Evolutionary conservation across 1,284 basidiomycete species (phyloP), one percentile per base, ranked within the genome.

Genomic region (Ganoderma sp.): DNA sequence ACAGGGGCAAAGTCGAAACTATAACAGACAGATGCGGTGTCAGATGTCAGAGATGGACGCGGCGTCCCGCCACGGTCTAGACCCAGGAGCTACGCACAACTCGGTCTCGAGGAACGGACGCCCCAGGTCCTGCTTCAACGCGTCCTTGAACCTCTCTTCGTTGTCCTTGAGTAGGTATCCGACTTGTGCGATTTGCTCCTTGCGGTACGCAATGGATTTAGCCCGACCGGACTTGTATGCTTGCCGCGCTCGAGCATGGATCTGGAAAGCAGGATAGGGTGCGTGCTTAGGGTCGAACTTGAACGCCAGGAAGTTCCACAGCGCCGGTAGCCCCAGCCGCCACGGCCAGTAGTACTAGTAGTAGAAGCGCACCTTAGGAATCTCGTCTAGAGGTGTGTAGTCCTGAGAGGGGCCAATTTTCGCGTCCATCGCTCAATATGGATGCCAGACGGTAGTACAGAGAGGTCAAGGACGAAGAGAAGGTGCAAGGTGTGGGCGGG

Each of bases 81-180:
- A 15, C 17, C n/a, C n/a, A 19, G 34, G 5, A 32, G 12, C 22
- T 28, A 80, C 67, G 73, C 68, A 91, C 90, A 91, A 83, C 56
- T 85, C 78, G 6, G 79, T 78, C 76, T 93, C 90, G 7, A 87
- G 73, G 3, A 77, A 54, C 0, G 86, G 87, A 57, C 90, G 81
- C 1, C 88, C 87, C 6, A 93, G 77, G 73, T 93, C 91, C 5
- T 79, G 73, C 2, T 77, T 76, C 61, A 91, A 75, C 0, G 90
- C 81, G n/a, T 86, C 81, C 58, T 85, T 82, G 73, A 92, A 86
- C 19, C 79, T 82, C 39, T 84, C 77, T 8, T 79, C 73, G 75
- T 93, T 92, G 77, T 93, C 92, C 72, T 90, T 82, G 72, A 93
- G 22, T 71, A 92, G 79, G 74, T 92, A 90, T 9, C 81, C 85